Evolutionary conservation across 2,329 filamentous ascomycete species (phyloP), one percentile per base, ranked within the genome.

Genomic region (Pestalotiopsis sp.): DNA sequence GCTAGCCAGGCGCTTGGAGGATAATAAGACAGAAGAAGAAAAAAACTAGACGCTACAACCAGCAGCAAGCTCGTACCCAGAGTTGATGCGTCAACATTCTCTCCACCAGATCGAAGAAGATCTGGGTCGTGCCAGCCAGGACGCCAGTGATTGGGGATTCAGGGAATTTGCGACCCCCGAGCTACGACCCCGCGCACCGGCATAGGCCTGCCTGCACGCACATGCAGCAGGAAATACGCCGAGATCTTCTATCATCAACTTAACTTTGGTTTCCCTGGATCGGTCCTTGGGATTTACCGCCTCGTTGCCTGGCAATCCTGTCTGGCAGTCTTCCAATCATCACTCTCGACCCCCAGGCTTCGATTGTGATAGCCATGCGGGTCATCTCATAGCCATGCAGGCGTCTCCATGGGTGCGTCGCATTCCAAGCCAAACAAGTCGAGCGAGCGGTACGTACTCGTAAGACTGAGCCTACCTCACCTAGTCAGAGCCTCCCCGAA

Each of bases 341-440:
- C 20, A 44, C 44, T 22, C 24, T 38, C 61, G 39, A 48, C 26
- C n/a, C 14, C 40, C n/a, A 30, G 38, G 39, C 39, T 48, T n/a
- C 11, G 61, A 44, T 48, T 24, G 61, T 39, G 61, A 65, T 20
- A 64, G 48, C 14, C 62, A 64, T 67, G 66, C 61, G 24, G 61
- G 61, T 52, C 61, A 67, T 67, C 66, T 52, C 66, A 67, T 61
- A 67, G 59, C 44, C 24, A 67, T 59, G 40, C 20, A 52, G 30
- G 40, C 11, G 11, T 64, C 44, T 20, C n/a, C 44, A 52, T n/a
- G 44, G 44, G 17, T 56, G 66, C 66, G 66, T 67, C 60, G 66
- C 66, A 67, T 64, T 59, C 30, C 61, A 39, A 57, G 55, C 61
- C 60, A 64, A 52, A 64, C 13, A 39, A 39, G 26, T 24, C 24